A percentile compares a stretch with the other conserved stretches of the same genome.
phyloP scores from a whole-genome alignment of 768 basidiomycete genomes.

The Rhodotorula kratochvilovae region DNA sequence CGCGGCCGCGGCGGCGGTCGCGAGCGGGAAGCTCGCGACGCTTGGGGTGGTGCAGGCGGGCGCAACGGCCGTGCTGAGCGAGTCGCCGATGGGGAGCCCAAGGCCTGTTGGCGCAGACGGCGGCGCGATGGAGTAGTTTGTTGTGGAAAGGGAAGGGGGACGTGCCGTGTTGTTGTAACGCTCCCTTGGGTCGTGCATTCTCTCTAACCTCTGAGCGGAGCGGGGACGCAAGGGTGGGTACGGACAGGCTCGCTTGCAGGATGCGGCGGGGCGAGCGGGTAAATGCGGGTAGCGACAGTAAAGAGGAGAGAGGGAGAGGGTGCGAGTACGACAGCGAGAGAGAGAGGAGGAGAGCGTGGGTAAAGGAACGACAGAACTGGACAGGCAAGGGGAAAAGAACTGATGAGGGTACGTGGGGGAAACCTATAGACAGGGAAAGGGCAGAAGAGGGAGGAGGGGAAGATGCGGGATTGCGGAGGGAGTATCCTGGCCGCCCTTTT shows the following conservation, averaged over 20 bases:
- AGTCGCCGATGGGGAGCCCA: conserved; percentile 14
- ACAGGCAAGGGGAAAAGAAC: too few relatives aligned
- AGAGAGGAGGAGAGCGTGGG: not conserved
- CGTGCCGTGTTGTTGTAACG: not conserved
- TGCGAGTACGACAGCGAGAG: not conserved
- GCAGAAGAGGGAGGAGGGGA: not conserved
- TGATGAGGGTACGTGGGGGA: too few relatives aligned
- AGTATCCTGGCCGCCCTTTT: not conserved
- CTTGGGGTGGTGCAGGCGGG: conserved; percentile 2
- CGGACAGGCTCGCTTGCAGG: not conserved
- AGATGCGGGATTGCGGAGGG: too few relatives aligned
- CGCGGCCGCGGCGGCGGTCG: not conserved
- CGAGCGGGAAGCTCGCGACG: conserved; percentile 1
- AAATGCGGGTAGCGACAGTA: not conserved
- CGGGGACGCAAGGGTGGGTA: not conserved
- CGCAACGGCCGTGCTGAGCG: not conserved
- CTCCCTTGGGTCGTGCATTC: not conserved
- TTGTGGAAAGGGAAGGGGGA: not conserved
- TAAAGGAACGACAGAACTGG: too few relatives aligned
- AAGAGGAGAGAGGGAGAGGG: not conserved
- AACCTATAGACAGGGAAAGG: too few relatives aligned
- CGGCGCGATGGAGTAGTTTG: not conserved
- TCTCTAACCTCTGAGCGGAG: not conserved
- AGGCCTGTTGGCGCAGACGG: not conserved
- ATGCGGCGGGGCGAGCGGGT: not conserved